phyloP scores from a whole-genome alignment of 176 grass and related monocot species.

The Cenchrus americanus region DNA sequence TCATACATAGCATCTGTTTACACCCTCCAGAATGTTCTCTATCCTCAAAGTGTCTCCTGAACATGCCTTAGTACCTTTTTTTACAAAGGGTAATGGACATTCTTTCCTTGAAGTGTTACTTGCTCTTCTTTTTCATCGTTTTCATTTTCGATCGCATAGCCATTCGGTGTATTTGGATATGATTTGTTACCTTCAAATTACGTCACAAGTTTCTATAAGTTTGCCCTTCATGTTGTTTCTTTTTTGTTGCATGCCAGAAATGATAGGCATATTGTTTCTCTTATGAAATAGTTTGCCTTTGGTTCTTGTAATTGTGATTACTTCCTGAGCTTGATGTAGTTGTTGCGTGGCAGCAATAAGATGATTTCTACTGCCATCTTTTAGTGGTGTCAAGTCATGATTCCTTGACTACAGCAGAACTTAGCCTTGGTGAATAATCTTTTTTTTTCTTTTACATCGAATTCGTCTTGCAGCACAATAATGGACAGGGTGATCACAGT shows the following conservation, averaged over 20 bases:
- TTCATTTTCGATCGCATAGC: background rate
- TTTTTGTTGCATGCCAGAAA: background rate
- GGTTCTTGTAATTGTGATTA: background rate
- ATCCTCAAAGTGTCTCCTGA: background rate
- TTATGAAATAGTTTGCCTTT: background rate
- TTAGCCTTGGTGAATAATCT: background rate
- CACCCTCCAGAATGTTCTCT: background rate
- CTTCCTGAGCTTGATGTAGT: background rate
- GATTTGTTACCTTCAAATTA: background rate
- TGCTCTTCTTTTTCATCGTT: background rate
- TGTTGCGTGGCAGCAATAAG: no score
- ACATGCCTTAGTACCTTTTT: constrained; percentile 7
- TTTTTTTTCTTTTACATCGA: background rate
- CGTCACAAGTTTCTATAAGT: background rate
- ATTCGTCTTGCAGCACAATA: constrained; percentile 64
- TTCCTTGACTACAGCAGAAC: background rate
- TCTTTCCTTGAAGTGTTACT: background rate
- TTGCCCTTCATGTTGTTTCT: background rate
- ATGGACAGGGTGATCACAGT: constrained; percentile 91
- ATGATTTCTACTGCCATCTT: no score
- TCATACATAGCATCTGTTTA: background rate
- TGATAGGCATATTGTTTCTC: background rate
- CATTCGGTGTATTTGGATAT: background rate
- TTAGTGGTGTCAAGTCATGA: background rate
- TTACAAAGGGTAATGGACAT: background rate